Evolutionary conservation across 2,329 filamentous ascomycete genomes (phyloP).

Genomic region (Neonectria neomacrospora): DNA sequence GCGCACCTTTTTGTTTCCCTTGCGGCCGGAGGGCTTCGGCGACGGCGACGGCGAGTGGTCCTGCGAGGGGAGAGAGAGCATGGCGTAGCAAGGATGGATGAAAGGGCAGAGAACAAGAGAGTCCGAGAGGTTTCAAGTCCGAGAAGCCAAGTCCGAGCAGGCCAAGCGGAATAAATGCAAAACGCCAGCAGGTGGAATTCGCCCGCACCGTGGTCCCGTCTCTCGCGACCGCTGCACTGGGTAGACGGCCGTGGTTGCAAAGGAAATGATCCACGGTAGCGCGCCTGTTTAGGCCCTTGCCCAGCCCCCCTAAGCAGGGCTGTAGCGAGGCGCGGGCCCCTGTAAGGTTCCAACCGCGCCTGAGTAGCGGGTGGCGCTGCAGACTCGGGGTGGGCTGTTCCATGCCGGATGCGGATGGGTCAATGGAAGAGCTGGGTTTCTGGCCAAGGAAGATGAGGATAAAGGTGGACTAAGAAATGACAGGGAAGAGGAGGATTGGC

Average conservation of each 20-base stretch:
- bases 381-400: neutral
- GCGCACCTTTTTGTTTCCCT: constrained; percentile 58
- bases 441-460: neutral
- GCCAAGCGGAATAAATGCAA: constrained; percentile 1
- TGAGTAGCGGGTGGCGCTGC: neutral
- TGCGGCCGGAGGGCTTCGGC: constrained; percentile 47
- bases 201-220: neutral
- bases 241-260: neutral
- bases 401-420: neutral
- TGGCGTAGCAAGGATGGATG: neutral
- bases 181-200: neutral
- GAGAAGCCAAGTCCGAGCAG: constrained; percentile 6
- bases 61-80: constrained; percentile 16
- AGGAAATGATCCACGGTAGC: neutral
- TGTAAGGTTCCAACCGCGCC: neutral
- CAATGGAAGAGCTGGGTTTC: neutral
- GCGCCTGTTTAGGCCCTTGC: neutral
- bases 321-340: constrained; percentile 7
- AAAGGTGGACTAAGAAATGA: neutral
- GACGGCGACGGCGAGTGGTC: constrained; percentile 6
- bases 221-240: neutral
- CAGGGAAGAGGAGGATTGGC: neutral
- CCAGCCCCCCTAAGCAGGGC: constrained; percentile 5
- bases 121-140: neutral
- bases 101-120: neutral